These are phyloP conservation scores for Hypoxylon fragiforme DNA, from an alignment of 495 filamentous ascomycete genomes.

Conservation along the genomic window DNA sequence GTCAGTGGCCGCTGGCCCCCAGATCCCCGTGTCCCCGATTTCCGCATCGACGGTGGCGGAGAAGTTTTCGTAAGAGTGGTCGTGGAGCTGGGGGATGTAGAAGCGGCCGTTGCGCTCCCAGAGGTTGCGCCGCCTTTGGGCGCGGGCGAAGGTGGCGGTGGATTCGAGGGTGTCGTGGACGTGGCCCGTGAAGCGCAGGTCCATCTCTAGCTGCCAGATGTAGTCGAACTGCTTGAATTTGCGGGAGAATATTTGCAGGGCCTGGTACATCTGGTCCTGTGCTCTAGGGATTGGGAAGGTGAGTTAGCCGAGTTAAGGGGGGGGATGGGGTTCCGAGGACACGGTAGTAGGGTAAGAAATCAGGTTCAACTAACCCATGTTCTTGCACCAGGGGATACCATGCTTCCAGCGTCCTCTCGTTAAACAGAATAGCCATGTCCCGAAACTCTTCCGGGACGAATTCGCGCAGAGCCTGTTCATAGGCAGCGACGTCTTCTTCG, in stretches of 20 bases:
- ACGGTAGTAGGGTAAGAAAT: not conserved
- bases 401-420: constrained; percentile 39
- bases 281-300: not conserved
- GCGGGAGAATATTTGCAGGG: constrained; percentile 57
- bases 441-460: constrained; percentile 55
- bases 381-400: constrained; percentile 44
- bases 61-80: constrained; percentile 72
- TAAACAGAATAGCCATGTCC: constrained; percentile 55
- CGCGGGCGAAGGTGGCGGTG: constrained; percentile 56
- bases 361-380: constrained; percentile 37
- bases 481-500: constrained; percentile 47
- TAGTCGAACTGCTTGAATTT: constrained; percentile 57
- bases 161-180: constrained; percentile 14
- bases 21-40: constrained; percentile 68
- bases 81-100: constrained; percentile 75
- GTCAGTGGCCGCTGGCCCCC: constrained; percentile 68
- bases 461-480: constrained; percentile 48
- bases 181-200: constrained; percentile 56
- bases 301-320: not conserved
- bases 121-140: constrained; percentile 73
- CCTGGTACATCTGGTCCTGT: constrained; percentile 10
- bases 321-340: not conserved
- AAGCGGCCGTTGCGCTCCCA: constrained; percentile 83
- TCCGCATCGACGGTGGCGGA: constrained; percentile 73
- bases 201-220: constrained; percentile 62